Evolutionary conservation across 257 asterid genomes (phyloP).

Genomic region (Fraxinus cuspidata): DNA sequence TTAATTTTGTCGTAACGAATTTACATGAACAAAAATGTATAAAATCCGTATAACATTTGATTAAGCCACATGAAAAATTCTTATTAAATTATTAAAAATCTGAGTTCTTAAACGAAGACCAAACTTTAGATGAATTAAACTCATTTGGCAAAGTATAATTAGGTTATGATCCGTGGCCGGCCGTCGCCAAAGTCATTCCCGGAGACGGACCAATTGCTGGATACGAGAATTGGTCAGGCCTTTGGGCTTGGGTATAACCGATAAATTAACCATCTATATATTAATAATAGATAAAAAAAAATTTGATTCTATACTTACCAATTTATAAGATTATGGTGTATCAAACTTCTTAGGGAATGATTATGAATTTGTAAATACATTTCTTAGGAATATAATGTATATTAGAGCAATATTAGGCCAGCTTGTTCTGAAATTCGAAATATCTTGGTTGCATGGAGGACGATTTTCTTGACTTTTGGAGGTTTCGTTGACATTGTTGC

Average conservation of each 20-base stretch:
- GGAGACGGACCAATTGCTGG: too few relatives aligned
- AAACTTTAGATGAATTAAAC: too few relatives aligned
- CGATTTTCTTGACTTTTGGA: not conserved
- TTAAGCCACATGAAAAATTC: slow-evolving; percentile 12
- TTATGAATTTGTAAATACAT: not conserved
- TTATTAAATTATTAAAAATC: not conserved
- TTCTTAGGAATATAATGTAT: not conserved
- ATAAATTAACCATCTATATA: too few relatives aligned
- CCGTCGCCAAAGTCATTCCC: too few relatives aligned
- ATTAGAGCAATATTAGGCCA: not conserved
- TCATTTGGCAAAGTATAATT: too few relatives aligned
- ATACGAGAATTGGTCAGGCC: too few relatives aligned
- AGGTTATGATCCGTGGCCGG: too few relatives aligned
- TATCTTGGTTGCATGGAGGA: not conserved
- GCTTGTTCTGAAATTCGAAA: too few relatives aligned
- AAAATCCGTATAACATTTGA: not conserved
- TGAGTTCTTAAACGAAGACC: not conserved
- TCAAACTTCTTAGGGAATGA: not conserved
- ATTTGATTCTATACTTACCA: too few relatives aligned
- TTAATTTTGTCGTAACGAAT: not conserved
- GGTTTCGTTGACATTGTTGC: not conserved
- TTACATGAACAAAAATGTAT: not conserved
- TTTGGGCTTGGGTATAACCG: too few relatives aligned
- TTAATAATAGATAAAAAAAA: too few relatives aligned
- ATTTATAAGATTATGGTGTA: not conserved